A percentile compares a stretch with the other conserved stretches of the same genome.
These are phyloP conservation scores for Flaveria sonorensis DNA, from an alignment of 129 eudicot species.

Conservation along the genomic window DNA sequence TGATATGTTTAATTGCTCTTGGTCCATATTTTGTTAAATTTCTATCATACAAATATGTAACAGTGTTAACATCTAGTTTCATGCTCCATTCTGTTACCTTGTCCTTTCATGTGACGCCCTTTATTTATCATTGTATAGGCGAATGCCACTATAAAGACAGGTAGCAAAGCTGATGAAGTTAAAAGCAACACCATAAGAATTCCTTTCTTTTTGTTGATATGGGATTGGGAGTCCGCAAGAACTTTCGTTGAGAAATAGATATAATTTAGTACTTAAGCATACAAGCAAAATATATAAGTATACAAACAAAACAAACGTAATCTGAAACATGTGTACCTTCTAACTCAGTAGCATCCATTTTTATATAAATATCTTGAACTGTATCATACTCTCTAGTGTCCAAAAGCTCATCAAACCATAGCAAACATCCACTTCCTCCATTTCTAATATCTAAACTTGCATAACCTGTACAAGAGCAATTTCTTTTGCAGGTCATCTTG, in stretches of 20 bases:
- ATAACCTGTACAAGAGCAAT: constrained; percentile 47
- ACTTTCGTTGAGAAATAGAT: not conserved
- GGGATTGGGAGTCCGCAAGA: not conserved
- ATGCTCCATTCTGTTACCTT: not conserved
- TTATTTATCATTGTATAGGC: not conserved
- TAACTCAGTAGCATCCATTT: constrained; percentile 32
- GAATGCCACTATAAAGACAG: constrained; percentile 4
- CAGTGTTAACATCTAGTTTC: not conserved
- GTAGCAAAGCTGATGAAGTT: not conserved
- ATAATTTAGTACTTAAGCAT: not conserved
- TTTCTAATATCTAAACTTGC: constrained; percentile 29
- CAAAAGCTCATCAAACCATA: constrained; percentile 29
- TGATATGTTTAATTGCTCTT: not conserved
- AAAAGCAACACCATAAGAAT: not conserved
- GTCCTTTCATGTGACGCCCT: not conserved
- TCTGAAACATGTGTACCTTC: constrained; percentile 8
- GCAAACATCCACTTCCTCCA: constrained; percentile 50
- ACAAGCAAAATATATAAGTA: not conserved
- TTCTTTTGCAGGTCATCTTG: constrained; percentile 29
- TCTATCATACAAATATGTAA: not conserved
- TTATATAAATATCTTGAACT: constrained; percentile 32
- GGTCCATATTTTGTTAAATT: too few species aligned
- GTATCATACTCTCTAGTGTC: constrained; percentile 20
- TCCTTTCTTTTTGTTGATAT: not conserved
- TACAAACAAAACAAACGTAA: not conserved